Evolutionary conservation across 352 stramenopile species (phyloP).

Genomic region (Globisporangium recalcitrans): DNA sequence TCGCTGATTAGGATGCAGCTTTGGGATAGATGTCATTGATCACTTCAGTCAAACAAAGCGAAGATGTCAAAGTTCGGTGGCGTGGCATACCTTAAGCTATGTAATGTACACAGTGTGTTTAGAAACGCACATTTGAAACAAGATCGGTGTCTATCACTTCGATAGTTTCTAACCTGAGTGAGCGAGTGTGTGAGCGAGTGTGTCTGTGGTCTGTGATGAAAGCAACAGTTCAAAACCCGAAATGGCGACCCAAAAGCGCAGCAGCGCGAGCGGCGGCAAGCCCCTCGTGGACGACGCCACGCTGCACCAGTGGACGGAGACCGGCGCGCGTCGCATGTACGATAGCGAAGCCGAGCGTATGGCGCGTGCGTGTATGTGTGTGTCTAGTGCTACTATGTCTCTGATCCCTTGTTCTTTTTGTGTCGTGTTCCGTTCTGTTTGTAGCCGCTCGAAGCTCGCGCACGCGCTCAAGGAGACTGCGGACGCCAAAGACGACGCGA

Average conservation of each 20-base stretch:
- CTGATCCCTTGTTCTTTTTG: not conserved
- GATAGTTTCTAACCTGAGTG: not conserved
- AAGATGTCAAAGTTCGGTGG: not conserved
- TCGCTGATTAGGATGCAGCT: not conserved
- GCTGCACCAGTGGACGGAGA: conserved; percentile 63
- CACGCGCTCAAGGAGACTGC: conserved; percentile 30
- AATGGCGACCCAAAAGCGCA: conserved; percentile 26
- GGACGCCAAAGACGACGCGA: conserved; percentile 15
- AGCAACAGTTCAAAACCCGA: not conserved
- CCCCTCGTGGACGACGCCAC: conserved; percentile 46
- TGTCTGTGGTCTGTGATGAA: not conserved
- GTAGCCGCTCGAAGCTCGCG: conserved; percentile 35
- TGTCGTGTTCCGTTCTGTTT: not conserved
- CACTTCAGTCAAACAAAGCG: not conserved
- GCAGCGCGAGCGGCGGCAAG: conserved; percentile 16
- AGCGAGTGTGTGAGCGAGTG: not conserved
- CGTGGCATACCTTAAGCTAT: not conserved
- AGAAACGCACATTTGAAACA: not conserved
- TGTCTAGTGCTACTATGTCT: not conserved
- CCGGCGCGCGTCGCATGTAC: conserved; percentile 51
- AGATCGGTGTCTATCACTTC: not conserved
- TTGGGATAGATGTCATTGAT: not conserved
- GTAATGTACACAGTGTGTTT: not conserved
- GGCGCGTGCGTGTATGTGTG: not conserved
- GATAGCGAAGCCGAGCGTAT: conserved; percentile 7